These are phyloP conservation scores for Tricholoma matsutake DNA, from an alignment of 768 basidiomycete genomes.

Conservation along the genomic window DNA sequence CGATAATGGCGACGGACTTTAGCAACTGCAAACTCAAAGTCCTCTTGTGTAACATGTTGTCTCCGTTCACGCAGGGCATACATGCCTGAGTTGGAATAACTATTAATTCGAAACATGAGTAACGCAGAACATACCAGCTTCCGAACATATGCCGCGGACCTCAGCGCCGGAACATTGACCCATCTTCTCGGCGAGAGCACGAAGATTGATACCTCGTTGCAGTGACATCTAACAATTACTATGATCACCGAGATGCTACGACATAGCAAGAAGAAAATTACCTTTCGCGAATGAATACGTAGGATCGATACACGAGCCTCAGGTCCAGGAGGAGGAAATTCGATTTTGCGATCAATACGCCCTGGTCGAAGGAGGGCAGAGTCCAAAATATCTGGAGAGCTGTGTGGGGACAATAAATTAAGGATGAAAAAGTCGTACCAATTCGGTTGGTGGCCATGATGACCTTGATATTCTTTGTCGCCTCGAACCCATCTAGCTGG, in stretches of 20 bases:
- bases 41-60: conserved; percentile 97
- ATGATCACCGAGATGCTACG: not conserved
- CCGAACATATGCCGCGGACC: conserved; percentile 95
- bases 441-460: conserved; percentile 98
- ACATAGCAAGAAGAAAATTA: conserved; percentile 22
- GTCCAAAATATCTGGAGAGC: conserved; percentile 79
- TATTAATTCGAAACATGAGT: not conserved
- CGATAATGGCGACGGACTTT: conserved; percentile 52
- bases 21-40: conserved; percentile 97
- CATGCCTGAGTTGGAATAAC: conserved; percentile 59
- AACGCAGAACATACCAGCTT: conserved; percentile 63
- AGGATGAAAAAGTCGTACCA: conserved; percentile 39
- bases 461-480: conserved; percentile 97
- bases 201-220: conserved; percentile 96
- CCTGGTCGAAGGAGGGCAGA: conserved; percentile 90
- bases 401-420: not conserved
- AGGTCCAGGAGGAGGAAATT: conserved; percentile 97
- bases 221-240: conserved; percentile 75
- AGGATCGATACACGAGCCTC: conserved; percentile 97
- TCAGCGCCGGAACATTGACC: conserved; percentile 98
- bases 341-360: conserved; percentile 94
- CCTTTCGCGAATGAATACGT: conserved; percentile 95
- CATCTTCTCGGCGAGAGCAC: conserved; percentile 97
- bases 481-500: conserved; percentile 89
- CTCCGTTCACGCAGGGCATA: conserved; percentile 93